These are phyloP conservation scores for Aspergillus texensis DNA, from an alignment of 2,329 filamentous ascomycete genomes.

Conservation along the genomic window DNA sequence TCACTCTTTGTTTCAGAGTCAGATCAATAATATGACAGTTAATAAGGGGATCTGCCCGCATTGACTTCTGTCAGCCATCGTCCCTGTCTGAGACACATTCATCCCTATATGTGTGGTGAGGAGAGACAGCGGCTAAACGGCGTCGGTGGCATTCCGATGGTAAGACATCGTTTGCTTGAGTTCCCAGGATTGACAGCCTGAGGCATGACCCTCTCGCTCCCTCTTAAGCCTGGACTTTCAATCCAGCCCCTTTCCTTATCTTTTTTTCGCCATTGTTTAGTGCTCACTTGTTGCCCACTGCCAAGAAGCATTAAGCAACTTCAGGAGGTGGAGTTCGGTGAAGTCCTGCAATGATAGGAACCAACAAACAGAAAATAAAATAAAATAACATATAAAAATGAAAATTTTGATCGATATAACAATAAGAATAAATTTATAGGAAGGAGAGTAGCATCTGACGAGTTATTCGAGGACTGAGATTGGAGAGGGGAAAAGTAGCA, in stretches of 20 bases:
- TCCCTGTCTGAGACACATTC: background rate
- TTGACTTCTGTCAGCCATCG: background rate
- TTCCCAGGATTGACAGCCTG: background rate
- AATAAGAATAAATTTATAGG: background rate
- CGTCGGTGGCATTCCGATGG: background rate
- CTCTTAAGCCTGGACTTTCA: background rate
- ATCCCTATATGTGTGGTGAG: background rate
- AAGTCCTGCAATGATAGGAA: conserved; percentile 2
- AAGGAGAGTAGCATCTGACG: background rate
- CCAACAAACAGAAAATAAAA: background rate
- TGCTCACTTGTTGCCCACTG: conserved; percentile 1
- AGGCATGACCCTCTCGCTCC: background rate
- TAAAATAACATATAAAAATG: background rate
- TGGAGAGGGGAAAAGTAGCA: background rate
- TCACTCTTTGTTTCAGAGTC: background rate
- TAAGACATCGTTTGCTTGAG: background rate
- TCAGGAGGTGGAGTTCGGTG: background rate
- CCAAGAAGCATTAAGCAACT: conserved; percentile 3
- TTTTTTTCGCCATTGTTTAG: background rate
- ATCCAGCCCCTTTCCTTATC: background rate
- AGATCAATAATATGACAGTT: background rate
- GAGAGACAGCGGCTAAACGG: background rate
- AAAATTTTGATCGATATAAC: background rate
- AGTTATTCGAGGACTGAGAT: background rate
- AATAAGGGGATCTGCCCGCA: background rate